Base-by-base conservation (phyloP, 768 basidiomycete genomes). In the Amanita phalloides region DNA sequence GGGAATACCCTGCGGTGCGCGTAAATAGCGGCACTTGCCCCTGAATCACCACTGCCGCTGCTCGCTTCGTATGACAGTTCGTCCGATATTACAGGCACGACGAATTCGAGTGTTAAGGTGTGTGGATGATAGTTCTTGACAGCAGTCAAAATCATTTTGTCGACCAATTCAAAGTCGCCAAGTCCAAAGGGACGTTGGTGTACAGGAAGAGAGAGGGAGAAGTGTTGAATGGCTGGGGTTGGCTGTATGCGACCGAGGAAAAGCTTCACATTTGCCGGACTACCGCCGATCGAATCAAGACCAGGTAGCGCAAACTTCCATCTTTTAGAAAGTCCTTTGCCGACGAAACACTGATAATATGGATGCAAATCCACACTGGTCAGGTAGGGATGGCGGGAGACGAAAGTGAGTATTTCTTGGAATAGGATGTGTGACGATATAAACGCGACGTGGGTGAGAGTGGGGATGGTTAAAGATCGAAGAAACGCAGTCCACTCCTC, bases 331-430 rank as follows among this genome's bases (percentile, higher is more conserved):
- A 53, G 38, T 11, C 20, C 13, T 51, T 44, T 41, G 49, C 26
- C 38, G 9, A 32, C 39, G 10, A 52, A 45, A 30, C 53, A 50
- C 20, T 17, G 46, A 5, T 57, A 55, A 20, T 59, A 53, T 28
- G 57, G 55, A 46, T 59, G 59, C 2, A 64, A 41, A 26, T 55
- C 47, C 38, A 66, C 52, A 5, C 39, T 54, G 35, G 48, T 48
- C 20, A 66, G 58, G 3, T 49, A 55, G 3, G 58, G 57, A 53
- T 66, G 64, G 41, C 64, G 62, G 2, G 33, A 53, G n/a, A 64
- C 53, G 44, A 66, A 66, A 42, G 32, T 10, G 37, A 61, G 21
- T 32, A 66, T 51, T 44, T 55, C 56, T 1, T 50, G 42, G 23
- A 64, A 62, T 23, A 55, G 20, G 45, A 60, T 59, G 48, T 54